Evolutionary conservation across 108 stramenopile genomes (phyloP).

Genomic region (Nannochloropsis salina): DNA sequence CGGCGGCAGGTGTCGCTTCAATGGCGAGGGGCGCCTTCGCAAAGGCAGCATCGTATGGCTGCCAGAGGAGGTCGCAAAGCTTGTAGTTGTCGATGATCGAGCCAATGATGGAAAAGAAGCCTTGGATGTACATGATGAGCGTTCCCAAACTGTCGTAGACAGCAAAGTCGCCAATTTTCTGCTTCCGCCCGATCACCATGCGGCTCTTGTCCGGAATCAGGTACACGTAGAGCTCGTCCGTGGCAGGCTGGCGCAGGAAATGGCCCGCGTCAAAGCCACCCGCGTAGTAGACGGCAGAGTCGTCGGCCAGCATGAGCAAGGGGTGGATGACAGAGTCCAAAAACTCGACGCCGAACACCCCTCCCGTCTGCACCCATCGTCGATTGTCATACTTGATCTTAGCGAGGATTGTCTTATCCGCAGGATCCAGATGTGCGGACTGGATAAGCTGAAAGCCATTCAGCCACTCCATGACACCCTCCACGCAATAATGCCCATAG

Average conservation of each 20-base stretch:
- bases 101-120: conserved; percentile 14
- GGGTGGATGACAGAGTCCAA: background rate
- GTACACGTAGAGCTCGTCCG: background rate
- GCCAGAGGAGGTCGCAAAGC: background rate
- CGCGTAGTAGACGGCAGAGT: conserved; percentile 6
- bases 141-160: background rate
- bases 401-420: background rate
- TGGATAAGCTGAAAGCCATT: background rate
- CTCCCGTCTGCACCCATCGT: background rate
- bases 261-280: background rate
- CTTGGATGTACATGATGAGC: background rate
- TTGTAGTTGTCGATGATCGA: conserved; percentile 12
- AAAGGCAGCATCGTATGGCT: background rate
- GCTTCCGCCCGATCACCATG: conserved; percentile 2
- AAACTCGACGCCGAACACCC: background rate
- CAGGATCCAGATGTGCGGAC: background rate
- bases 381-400: conserved; percentile 10
- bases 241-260: background rate
- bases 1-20: background rate
- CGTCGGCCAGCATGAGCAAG: background rate
- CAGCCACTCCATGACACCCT: conserved; percentile 13
- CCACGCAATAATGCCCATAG: background rate
- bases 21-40: background rate
- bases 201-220: background rate
- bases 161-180: background rate